Conservation (phyloP, 768 basidiomycete genomes). For the Rhizopogon vulgaris region DNA sequence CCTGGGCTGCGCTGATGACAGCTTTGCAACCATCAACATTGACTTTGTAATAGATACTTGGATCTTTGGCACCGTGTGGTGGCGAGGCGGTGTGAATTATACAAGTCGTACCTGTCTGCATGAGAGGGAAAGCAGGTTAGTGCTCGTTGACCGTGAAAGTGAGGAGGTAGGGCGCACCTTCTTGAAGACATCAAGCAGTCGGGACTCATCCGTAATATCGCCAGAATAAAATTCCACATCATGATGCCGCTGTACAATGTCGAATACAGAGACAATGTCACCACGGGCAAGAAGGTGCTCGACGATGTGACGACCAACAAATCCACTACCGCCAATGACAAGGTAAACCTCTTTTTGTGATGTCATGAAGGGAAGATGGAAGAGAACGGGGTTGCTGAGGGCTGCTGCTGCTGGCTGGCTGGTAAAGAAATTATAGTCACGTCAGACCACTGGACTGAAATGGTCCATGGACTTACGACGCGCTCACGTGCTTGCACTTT, state of each 20-base stretch:
- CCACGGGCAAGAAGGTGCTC: conserved; percentile 74
- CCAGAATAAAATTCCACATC: conserved; percentile 85
- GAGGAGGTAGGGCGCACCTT: conserved; percentile 43
- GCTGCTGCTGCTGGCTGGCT: too few species aligned
- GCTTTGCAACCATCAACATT: conserved; percentile 90
- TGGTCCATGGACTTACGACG: neutral
- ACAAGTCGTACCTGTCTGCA: conserved; percentile 74
- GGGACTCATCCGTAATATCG: conserved; percentile 76
- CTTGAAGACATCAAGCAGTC: conserved; percentile 65
- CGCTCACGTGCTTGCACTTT: neutral
- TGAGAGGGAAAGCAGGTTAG: neutral
- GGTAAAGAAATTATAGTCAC: too few species aligned
- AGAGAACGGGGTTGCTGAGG: too few species aligned
- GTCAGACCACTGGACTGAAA: too few species aligned
- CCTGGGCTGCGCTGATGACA: conserved; percentile 75
- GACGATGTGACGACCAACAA: conserved; percentile 88
- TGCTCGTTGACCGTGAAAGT: neutral
- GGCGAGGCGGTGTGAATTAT: conserved; percentile 96
- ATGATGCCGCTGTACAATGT: conserved; percentile 87
- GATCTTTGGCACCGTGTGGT: conserved; percentile 59
- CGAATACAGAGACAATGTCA: conserved; percentile 80
- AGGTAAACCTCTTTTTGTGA: conserved; percentile 63
- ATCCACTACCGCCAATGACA: conserved; percentile 93
- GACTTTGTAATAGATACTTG: conserved; percentile 80
- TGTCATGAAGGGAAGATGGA: neutral